Base-by-base conservation (phyloP, 176 grass and related monocot genomes). In the Cocos nucifera region DNA sequence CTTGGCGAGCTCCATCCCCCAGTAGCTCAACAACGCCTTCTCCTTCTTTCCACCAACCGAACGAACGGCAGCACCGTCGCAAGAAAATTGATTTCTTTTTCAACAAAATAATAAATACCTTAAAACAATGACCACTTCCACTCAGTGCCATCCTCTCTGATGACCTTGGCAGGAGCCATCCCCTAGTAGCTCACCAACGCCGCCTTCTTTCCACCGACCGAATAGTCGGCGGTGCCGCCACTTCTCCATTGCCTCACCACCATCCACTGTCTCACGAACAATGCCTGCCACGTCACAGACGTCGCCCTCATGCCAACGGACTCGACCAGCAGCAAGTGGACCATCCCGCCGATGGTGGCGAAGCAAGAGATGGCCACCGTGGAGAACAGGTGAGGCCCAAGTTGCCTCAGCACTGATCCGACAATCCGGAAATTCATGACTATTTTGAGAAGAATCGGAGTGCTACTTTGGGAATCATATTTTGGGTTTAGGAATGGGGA, bases 51-150 rank as follows among this genome's bases (percentile, higher is more conserved):
- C 77, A 25, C 24, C 24, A 3, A 3, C 24, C 24, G 24, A 25
- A 3, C 24, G 3, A 0, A 19, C 75, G 20, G 63, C 69, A 5
- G 5, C 29, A 10, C 6, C 21, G 21, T 21, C 1, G 21, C 0
- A 0, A 2, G 26, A 27, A 27, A 27, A 27, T 27, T 27, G 26
- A 4, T 27, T 27, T 27, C 4, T 27, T 27, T 27, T 27, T 4
- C 1, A 21, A 21, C 0, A 27, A 27, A 27, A 27, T 27, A 27
- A 27, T 27, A 27, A 27, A 27, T 27, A 27, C 86, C 80, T 51
- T 79, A 72, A 95, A 95, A 74, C 90, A 95, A 30, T 21, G 79
- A 65, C 83, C 90, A 95, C 75, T 56, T 89, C 90, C 90, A 95
- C 65, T 85, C 79, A 19, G 56, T 81, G 76, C 85, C 89, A 22